Conservation (phyloP, 108 stramenopile species). For the Nitzschia sp. region DNA sequence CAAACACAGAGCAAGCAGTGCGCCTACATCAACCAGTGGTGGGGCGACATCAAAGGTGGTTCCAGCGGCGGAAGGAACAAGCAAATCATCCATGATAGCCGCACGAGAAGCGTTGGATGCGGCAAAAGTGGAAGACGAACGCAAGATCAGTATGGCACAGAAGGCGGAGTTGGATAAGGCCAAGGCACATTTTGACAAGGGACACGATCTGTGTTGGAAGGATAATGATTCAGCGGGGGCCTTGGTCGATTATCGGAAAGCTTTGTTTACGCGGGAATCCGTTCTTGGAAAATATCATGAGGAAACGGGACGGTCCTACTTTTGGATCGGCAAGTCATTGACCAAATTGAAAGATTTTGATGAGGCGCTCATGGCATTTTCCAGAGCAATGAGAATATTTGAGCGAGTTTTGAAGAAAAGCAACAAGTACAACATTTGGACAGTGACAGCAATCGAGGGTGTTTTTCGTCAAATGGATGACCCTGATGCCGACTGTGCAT, state of each 20-base stretch:
- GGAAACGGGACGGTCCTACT: conserved; percentile 33
- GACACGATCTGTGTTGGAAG: conserved; percentile 35
- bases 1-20: neutral
- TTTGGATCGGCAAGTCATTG: conserved; percentile 36
- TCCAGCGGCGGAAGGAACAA: neutral
- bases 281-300: conserved; percentile 38
- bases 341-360: conserved; percentile 29
- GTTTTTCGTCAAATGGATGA: conserved; percentile 21
- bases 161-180: conserved; percentile 27
- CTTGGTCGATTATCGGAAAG: conserved; percentile 30
- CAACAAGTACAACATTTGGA: conserved; percentile 35
- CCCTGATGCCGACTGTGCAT: neutral
- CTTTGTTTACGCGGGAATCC: conserved; percentile 28
- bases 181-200: conserved; percentile 25
- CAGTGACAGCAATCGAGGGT: conserved; percentile 15
- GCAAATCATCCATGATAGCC: neutral
- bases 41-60: neutral
- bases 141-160: neutral
- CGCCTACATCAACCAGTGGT: neutral
- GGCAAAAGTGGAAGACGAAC: conserved; percentile 16
- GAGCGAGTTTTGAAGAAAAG: conserved; percentile 23
- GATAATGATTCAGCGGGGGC: conserved; percentile 25
- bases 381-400: conserved; percentile 33
- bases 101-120: neutral
- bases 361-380: conserved; percentile 37